These are phyloP conservation scores for Letharia columbiana DNA, from an alignment of 495 filamentous ascomycete genomes.

Conservation along the genomic window DNA sequence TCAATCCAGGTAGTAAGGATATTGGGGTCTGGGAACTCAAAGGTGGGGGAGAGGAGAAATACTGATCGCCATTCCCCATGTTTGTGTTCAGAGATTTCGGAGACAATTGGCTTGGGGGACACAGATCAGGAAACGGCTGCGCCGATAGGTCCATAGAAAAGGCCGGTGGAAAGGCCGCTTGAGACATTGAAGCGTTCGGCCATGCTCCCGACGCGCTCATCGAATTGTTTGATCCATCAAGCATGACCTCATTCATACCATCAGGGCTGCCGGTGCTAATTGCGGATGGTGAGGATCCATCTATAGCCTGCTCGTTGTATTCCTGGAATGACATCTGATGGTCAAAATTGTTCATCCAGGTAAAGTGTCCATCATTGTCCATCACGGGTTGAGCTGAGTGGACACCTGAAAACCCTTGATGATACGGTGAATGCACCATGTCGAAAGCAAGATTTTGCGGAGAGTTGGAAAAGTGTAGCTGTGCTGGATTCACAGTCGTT, in stretches of 20 bases:
- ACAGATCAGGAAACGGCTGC: conserved; percentile 50
- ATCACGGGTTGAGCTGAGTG: conserved; percentile 42
- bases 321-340: conserved; percentile 61
- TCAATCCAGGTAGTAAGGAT: conserved; percentile 27
- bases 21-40: conserved; percentile 44
- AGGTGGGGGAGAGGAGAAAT: conserved; percentile 54
- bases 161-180: conserved; percentile 48
- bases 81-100: conserved; percentile 48
- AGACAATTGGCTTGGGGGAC: conserved; percentile 52
- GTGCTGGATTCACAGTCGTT: conserved; percentile 88
- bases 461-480: conserved; percentile 84
- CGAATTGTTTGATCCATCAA: conserved; percentile 63
- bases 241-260: conserved; percentile 85
- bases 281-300: conserved; percentile 88
- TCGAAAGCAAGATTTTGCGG: conserved; percentile 65
- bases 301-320: conserved; percentile 66
- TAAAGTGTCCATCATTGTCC: conserved; percentile 68
- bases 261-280: conserved; percentile 89
- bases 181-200: conserved; percentile 59
- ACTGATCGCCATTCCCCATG: conserved; percentile 44
- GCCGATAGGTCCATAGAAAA: conserved; percentile 54
- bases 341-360: conserved; percentile 82
- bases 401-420: conserved; percentile 55
- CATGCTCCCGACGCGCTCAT: conserved; percentile 47
- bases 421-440: conserved; percentile 59